These are phyloP conservation scores for Geum urbanum DNA, from an alignment of 306 rosid genomes.

Conservation along the genomic window DNA sequence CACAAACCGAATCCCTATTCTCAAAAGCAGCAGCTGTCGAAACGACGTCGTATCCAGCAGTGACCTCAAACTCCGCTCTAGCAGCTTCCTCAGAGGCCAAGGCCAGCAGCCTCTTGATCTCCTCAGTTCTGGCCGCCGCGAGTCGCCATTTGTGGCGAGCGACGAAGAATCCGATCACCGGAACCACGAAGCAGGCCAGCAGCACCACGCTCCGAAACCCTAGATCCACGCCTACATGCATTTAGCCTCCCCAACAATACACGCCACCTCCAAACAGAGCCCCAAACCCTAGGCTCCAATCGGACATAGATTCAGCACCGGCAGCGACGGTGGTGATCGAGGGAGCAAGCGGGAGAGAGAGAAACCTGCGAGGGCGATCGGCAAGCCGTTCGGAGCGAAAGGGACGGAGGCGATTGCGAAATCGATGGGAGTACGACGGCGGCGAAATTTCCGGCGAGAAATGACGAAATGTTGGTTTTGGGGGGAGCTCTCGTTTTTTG, in stretches of 20 bases:
- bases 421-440: not conserved
- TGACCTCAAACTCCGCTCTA: constrained; percentile 72
- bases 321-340: no score
- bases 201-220: constrained; percentile 78
- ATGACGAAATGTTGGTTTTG: not conserved
- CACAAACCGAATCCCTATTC: constrained; percentile 43
- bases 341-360: no score
- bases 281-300: constrained; percentile 32
- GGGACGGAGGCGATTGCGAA: not conserved
- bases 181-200: constrained; percentile 39
- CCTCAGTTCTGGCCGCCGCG: constrained; percentile 60
- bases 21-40: not conserved
- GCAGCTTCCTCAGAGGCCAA: constrained; percentile 72
- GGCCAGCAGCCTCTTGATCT: constrained; percentile 70
- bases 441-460: not conserved
- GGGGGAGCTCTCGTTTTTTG: not conserved
- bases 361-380: not conserved
- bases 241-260: constrained; percentile 48
- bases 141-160: constrained; percentile 60
- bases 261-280: constrained; percentile 47
- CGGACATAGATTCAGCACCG: constrained; percentile 41
- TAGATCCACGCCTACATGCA: constrained; percentile 72
- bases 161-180: constrained; percentile 47
- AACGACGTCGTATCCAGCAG: constrained; percentile 26
- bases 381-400: constrained; percentile 6